Evolutionary conservation across 2,329 filamentous ascomycete species (phyloP).

Genomic region (Metarhizium sp.): DNA sequence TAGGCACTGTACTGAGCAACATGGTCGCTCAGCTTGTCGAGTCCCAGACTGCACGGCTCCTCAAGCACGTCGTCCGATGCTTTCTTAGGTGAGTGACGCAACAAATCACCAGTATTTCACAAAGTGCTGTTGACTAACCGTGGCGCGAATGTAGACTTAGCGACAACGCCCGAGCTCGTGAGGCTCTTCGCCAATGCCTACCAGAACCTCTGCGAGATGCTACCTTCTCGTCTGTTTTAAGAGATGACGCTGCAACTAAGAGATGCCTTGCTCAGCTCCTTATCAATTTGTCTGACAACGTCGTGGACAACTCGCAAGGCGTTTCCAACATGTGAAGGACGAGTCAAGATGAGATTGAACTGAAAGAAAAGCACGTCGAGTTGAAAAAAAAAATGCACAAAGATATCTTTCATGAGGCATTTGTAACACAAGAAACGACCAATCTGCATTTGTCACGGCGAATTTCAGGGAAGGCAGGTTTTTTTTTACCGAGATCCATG

Average conservation of each 20-base stretch:
- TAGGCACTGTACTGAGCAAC: slow-evolving; percentile 93
- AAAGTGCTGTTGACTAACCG: slow-evolving; percentile 10
- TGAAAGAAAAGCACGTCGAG: neutral
- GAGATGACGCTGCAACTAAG: slow-evolving; percentile 95
- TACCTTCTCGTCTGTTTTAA: slow-evolving; percentile 91
- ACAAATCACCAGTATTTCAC: slow-evolving; percentile 8
- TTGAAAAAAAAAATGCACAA: neutral
- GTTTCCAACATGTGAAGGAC: slow-evolving; percentile 25
- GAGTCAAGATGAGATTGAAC: slow-evolving; percentile 14
- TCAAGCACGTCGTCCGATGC: slow-evolving; percentile 96
- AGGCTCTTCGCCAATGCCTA: slow-evolving; percentile 90
- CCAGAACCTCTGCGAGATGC: slow-evolving; percentile 97
- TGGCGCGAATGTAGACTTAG: slow-evolving; percentile 53
- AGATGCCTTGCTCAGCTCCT: slow-evolving; percentile 93
- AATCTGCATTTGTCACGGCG: slow-evolving; percentile 1
- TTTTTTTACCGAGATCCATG: neutral
- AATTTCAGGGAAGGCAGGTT: neutral
- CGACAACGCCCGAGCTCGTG: slow-evolving; percentile 90
- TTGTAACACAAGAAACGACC: neutral
- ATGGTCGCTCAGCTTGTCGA: slow-evolving; percentile 98
- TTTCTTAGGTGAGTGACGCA: slow-evolving; percentile 71
- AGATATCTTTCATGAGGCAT: neutral
- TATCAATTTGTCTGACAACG: slow-evolving; percentile 90
- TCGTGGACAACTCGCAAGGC: slow-evolving; percentile 41
- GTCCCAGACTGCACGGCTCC: slow-evolving; percentile 86